Base-by-base conservation (phyloP, 2,329 filamentous ascomycete genomes). In the Colletotrichum sansevieriae region DNA sequence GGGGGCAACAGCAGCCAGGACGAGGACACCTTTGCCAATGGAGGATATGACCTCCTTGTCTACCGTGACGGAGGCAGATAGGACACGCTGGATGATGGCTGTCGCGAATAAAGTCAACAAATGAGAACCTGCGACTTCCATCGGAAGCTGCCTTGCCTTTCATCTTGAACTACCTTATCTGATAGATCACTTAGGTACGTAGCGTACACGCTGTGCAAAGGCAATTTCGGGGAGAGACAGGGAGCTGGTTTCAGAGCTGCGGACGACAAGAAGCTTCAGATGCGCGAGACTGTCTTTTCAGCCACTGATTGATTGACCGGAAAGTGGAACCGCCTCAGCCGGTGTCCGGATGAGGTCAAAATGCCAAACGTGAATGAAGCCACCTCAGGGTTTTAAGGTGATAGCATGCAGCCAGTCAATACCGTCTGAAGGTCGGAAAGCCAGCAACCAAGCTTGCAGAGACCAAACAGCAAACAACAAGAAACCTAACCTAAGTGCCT, bases 1-100 rank as follows among this genome's bases (percentile, higher is more conserved):
- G 46, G 94, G 95, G 37, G 92, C 94, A 49, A 99, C 90, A 29
- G 95, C 96, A 22, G 95, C 95, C 77, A 99, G 92, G 37, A 98
- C 94, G 7, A 99, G 85, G 49, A 99, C 83, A 35, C 96, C 96
- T 80, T 91, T 93, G 68, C 94, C 93, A 75, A 99, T 98, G 3
- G 92, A 92, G 1, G 96, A 98, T 52, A 99, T 88, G 35, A 97
- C 83, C 77, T 97, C 87, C 76, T 93, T 92, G 77, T 99, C 95
- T 60, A 99, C 95, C 1, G 94, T 96, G 74, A 99, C 96, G 8
- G 95, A 98, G 70, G 95, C 95, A 49, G 95, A 98, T 70, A 97
- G 89, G 59, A 99, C 96, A 72, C 96, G 89, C 81, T 99, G 96
- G 61, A 98, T 83, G 69, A 99, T 93, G 62, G 94, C 96, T 98